A percentile compares a stretch with the other conserved stretches of the same genome.
Conservation (phyloP, 306 rosid species). For the Malus fusca region DNA sequence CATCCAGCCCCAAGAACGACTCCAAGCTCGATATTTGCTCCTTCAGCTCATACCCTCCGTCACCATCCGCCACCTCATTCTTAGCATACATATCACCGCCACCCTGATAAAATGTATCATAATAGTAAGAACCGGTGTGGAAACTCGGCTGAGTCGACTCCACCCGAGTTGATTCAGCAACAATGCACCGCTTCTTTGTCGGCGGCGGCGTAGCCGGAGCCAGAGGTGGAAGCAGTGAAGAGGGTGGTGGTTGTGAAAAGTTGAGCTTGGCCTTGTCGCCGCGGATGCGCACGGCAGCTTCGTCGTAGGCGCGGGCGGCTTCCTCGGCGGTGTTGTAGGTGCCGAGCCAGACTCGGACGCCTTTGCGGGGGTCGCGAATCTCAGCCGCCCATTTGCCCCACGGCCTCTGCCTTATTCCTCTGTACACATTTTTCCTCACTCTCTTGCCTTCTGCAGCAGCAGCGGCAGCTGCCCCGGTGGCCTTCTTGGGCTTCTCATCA, state of each 20-base stretch:
- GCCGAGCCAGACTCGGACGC: conserved; percentile 92
- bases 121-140: neutral
- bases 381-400: conserved; percentile 99
- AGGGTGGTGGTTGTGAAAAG: conserved; percentile 19
- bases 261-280: conserved; percentile 94
- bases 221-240: neutral
- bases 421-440: conserved; percentile 58
- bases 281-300: conserved; percentile 77
- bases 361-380: conserved; percentile 88
- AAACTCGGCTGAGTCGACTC: neutral
- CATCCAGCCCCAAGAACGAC: conserved; percentile 53
- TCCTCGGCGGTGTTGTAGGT: conserved; percentile 80
- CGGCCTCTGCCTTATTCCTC: conserved; percentile 92
- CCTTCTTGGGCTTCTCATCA: neutral
- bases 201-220: neutral
- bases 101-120: neutral
- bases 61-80: neutral
- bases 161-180: neutral
- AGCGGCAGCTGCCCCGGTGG: neutral
- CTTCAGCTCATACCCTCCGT: conserved; percentile 28
- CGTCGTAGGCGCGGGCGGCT: conserved; percentile 81
- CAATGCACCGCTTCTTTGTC: conserved; percentile 40
- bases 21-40: conserved; percentile 55
- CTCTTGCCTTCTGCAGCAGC: neutral
- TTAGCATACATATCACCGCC: neutral